Evolutionary conservation across 768 basidiomycete species (phyloP), one percentile per base, ranked within the genome.

Genomic region (Strobilomyces confusus): DNA sequence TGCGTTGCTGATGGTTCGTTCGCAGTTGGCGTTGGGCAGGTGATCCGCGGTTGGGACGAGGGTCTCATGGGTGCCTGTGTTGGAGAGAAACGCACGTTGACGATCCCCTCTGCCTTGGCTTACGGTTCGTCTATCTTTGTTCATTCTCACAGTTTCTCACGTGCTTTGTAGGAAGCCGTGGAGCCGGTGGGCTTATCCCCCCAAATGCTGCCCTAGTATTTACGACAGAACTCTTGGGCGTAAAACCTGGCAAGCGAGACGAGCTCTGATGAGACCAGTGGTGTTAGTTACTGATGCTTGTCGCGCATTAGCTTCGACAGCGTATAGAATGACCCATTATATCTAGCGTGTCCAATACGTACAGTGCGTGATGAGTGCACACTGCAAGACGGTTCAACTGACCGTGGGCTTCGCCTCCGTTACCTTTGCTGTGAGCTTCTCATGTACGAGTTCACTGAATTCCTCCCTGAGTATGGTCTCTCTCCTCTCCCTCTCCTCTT

Each of bases 401-500:
- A 63, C 42, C 45, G 40, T 52, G 8, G 54, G 57, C 58, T 63
- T 72, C 41, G 57, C 49, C 47, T 71, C 65, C 1, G 71, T 63
- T 32, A 73, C 81, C 66, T 87, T 91, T 56, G 14, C 42, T 30
- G 32, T 45, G 7, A 93, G 72, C 63, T 80, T 84, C 44, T 93
- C 90, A 15, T 74, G 73, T 8, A 94, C 85, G 48, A 95, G 78
- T 71, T 92, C 89, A 55, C 80, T 86, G 68, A 95, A 95, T 70
- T 95, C 92, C 61, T 91, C 89, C 52, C 94, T 78, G 58, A 98
- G 76, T 62, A 93, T 86, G 7, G 86, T 77, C 73, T 99, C 97
- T 63, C 92, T 81, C 73, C 95, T 84, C 71, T 87, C 85, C 69
- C 89, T 83, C 74, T 99, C 97, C 69, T 98, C 95, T 67, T 77